phyloP scores from a whole-genome alignment of 495 filamentous ascomycete species.

The Podospora didyma region DNA sequence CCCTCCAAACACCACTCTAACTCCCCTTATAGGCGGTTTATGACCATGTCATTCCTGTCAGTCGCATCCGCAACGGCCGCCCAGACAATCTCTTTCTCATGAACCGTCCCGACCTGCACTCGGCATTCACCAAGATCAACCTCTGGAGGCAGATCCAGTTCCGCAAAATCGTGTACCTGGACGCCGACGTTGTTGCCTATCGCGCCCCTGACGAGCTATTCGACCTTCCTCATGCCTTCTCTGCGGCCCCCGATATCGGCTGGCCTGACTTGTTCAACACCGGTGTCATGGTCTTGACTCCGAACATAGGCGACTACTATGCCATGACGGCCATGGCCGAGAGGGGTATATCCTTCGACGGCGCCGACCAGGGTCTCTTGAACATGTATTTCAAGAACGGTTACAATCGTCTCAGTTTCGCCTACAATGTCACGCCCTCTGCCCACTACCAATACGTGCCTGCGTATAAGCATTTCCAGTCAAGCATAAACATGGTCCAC shows the following conservation, averaged over 20 bases:
- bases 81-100: slow-evolving; percentile 87
- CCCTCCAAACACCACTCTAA: slow-evolving; percentile 8
- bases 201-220: slow-evolving; percentile 92
- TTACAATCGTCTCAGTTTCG: slow-evolving; percentile 87
- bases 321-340: slow-evolving; percentile 79
- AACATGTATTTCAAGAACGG: slow-evolving; percentile 85
- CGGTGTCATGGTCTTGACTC: slow-evolving; percentile 85
- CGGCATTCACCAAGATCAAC: slow-evolving; percentile 93
- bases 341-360: slow-evolving; percentile 89
- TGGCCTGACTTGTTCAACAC: slow-evolving; percentile 99
- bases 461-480: slow-evolving; percentile 88
- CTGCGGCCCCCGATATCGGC: slow-evolving; percentile 90
- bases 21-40: slow-evolving; percentile 63
- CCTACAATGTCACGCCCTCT: slow-evolving; percentile 93
- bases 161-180: slow-evolving; percentile 84
- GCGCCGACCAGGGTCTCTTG: slow-evolving; percentile 91
- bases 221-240: slow-evolving; percentile 68
- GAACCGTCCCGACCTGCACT: slow-evolving; percentile 82
- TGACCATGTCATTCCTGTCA: slow-evolving; percentile 84
- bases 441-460: slow-evolving; percentile 94
- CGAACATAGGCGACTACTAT: slow-evolving; percentile 83
- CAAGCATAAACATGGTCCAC: slow-evolving; percentile 80
- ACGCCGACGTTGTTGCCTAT: slow-evolving; percentile 84
- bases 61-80: slow-evolving; percentile 66
- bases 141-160: slow-evolving; percentile 92